Percentiles rank a stretch among this genome's conserved stretches.
phyloP scores from a whole-genome alignment of 2,329 filamentous ascomycete genomes.

The Cordyceps cateniannulata region DNA sequence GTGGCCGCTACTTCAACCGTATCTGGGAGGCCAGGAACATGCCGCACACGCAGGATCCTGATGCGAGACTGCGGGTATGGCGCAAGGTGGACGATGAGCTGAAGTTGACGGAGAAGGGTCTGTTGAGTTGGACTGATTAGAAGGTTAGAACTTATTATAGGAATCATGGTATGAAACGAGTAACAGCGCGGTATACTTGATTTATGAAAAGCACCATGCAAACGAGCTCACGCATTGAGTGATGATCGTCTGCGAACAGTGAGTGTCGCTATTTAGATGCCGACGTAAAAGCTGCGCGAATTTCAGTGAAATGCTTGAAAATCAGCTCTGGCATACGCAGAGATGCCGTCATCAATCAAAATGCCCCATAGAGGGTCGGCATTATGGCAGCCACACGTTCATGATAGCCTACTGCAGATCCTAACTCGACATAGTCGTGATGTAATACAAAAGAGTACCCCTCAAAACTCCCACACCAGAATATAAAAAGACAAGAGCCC shows the following conservation, averaged over 20 bases:
- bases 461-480: not conserved
- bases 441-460: not conserved
- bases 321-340: not conserved
- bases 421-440: not conserved
- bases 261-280: no score
- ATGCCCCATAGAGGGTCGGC: not conserved
- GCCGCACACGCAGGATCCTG: slow-evolving; percentile 9
- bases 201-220: no score
- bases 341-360: not conserved
- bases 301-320: not conserved
- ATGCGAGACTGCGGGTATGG: slow-evolving; percentile 11
- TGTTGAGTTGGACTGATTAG: slow-evolving; percentile 11
- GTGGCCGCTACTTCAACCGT: slow-evolving; percentile 13
- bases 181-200: not conserved
- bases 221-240: no score
- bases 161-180: not conserved
- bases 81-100: slow-evolving; percentile 14
- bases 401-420: not conserved
- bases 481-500: not conserved
- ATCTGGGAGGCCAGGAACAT: slow-evolving; percentile 13
- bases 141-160: not conserved
- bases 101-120: slow-evolving; percentile 9
- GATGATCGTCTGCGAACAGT: no score
- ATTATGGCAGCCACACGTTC: not conserved
- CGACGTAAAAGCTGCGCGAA: no score